Evolutionary conservation across 345 rosid genomes (phyloP).

Genomic region (Moringa oleifera): DNA sequence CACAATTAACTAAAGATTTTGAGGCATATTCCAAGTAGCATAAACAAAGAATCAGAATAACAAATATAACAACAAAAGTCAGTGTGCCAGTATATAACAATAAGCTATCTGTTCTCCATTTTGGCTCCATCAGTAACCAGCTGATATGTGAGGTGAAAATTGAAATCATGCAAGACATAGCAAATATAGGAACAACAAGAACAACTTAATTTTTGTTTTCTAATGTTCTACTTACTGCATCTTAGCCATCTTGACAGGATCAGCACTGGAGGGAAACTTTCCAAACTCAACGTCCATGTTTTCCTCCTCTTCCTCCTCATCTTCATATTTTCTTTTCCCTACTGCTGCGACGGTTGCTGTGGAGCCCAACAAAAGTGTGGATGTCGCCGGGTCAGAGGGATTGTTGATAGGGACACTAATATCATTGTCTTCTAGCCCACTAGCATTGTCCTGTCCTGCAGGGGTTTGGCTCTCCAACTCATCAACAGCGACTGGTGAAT

Average conservation of each 20-base stretch:
- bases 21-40: too few relatives aligned
- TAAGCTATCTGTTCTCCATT: too few relatives aligned
- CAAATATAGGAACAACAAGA: too few relatives aligned
- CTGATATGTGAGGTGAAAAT: too few relatives aligned
- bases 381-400: conserved; percentile 20
- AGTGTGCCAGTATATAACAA: too few relatives aligned
- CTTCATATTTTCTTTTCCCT: conserved; percentile 51
- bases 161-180: too few relatives aligned
- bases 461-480: conserved; percentile 28
- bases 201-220: too few relatives aligned
- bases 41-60: too few relatives aligned
- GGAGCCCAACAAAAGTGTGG: conserved; percentile 7
- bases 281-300: conserved; percentile 81
- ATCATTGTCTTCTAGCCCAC: conserved; percentile 36
- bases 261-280: conserved; percentile 65
- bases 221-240: conserved; percentile 63
- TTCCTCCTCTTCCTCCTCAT: conserved; percentile 88
- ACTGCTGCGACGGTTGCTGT: conserved; percentile 5
- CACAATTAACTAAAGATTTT: too few relatives aligned
- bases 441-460: conserved; percentile 14
- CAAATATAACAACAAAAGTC: too few relatives aligned
- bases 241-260: conserved; percentile 78
- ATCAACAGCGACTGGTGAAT: conserved; percentile 46
- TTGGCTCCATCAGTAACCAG: too few relatives aligned
- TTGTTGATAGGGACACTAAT: conserved; percentile 14